Base-by-base conservation (phyloP, 2,329 filamentous ascomycete species). In the Pyrenochaeta sp. region DNA sequence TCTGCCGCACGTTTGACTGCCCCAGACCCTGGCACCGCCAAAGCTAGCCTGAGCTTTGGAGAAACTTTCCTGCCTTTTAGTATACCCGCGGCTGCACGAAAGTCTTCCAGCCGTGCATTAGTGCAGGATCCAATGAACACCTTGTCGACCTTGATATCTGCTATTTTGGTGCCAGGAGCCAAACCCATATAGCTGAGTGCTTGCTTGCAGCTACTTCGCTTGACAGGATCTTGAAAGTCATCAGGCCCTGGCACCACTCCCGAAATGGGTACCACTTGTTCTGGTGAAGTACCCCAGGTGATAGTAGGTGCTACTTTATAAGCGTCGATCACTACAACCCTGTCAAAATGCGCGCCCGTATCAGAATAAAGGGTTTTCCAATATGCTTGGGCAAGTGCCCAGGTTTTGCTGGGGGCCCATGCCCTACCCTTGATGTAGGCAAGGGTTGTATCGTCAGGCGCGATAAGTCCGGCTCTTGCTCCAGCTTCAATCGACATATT, bases 401-500 rank as follows among this genome's bases (percentile, higher is more conserved):
- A 98, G 78, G 96, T 90, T 10, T 90, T 83, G 51, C 90, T 90
- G 67, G 95, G 95, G 14, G 94, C 93, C 64, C 98, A 82, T 33
- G 95, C 94, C 59, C 89, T 87, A 67, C 90, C 91, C 82, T 95
- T 95, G 69, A 99, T 89, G 75, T 98, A 99, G 64, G 96, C 91
- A 67, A 97, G 97, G 23, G 95, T 98, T 53, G 83, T 90, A 72
- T 97, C 89, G 72, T 99, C 95, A 4, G 95, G 95, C 7, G 95
- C 95, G 54, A 99, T 89, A 92, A 99, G 96, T 64, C 95, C 95
- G 56, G 94, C 94, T 79, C 95, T 86, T 42, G 95, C 95, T 78
- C 95, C 95, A 65, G 84, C 95, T 82, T 99, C 95, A 66, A 98
- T 97, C 14, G 93, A 92, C 95, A 98, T 98, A 82, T 99, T 99